Base-by-base conservation (phyloP, 228 moss, liverwort and hornwort species). In the Sphagnum fallax region DNA sequence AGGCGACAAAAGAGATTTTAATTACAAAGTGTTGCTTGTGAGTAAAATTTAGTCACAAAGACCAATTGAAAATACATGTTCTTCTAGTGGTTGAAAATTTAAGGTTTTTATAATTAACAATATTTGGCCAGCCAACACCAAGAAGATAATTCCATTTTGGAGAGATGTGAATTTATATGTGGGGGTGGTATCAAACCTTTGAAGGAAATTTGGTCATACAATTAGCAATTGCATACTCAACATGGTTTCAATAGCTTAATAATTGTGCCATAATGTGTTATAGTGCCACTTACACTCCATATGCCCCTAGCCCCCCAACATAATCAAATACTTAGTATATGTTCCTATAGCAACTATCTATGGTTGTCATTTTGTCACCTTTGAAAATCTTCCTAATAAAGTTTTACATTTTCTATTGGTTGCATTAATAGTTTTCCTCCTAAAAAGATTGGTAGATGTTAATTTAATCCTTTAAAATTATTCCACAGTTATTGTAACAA, bases 141-240 rank as follows among this genome's bases (percentile, higher is more conserved):
- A 57, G 55, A 57, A 47, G 48, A 65, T 48, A 5, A 49, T 6
- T 65, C 6, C 32, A 47, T 65, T 10, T 16, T 12, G 4, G 48
- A 49, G 10, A 47, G 7, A 67, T 32, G 32, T 32, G 32, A 32
- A 1, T 32, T 32, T 32, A 32, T 32, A 32, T 32, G 32, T 32
- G 32, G 32, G 32, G 32, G 32, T 32, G 32, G 32, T 32, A 32
- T 32, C 32, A 32, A 62, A 96, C 97, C 84, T 89, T 91, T 14
- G 75, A 79, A 61, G 93, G 90, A 66, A 91, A 87, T 74, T 88
- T 98, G 6, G 97, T 91, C 97, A 98, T 98, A 53, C 93, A 88
- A 48, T 75, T 81, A 62, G 91, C 87, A 75, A 91, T 93, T 51
- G 90, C 87, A 80, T 93, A 98, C 72, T 93, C 93, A 65, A 93